Conservation (phyloP, 2,329 filamentous ascomycete species). For the Pseudogymnoascus sp. region DNA sequence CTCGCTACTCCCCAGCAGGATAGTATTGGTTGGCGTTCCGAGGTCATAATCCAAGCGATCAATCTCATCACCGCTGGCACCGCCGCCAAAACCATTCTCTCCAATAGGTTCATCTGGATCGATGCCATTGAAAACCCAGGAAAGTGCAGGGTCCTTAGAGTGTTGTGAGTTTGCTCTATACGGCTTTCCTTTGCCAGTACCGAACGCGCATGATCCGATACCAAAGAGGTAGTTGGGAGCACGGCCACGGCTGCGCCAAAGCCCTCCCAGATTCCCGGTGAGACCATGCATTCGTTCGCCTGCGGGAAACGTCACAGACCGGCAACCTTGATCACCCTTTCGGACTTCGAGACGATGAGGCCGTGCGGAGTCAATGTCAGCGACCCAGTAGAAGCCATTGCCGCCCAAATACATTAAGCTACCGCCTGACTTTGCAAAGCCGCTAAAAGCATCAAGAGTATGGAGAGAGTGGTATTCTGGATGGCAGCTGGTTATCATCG, state of each 20-base stretch:
- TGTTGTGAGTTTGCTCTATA: not conserved
- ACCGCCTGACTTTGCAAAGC: constrained; percentile 25
- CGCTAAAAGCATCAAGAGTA: constrained; percentile 23
- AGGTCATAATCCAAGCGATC: constrained; percentile 27
- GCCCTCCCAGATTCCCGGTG: constrained; percentile 26
- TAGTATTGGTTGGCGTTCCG: constrained; percentile 25
- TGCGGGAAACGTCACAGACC: constrained; percentile 23
- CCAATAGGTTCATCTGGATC: constrained; percentile 19
- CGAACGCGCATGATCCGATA: constrained; percentile 25
- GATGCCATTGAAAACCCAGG: not conserved
- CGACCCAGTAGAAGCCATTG: constrained; percentile 31
- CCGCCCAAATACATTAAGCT: constrained; percentile 32
- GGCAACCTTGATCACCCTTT: constrained; percentile 27
- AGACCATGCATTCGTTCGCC: constrained; percentile 26
- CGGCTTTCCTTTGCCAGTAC: constrained; percentile 24
- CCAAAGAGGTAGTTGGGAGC: constrained; percentile 27
- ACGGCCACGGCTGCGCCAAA: constrained; percentile 28
- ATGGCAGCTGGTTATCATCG: constrained; percentile 27
- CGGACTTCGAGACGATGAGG: constrained; percentile 30
- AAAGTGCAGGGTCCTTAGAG: constrained; percentile 9
- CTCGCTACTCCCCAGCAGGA: constrained; percentile 23
- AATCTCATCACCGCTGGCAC: constrained; percentile 30
- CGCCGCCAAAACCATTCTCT: constrained; percentile 24
- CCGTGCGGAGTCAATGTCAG: constrained; percentile 17
- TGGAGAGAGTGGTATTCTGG: constrained; percentile 29